Evolutionary conservation across 208 protist genomes (phyloP), one percentile per base, ranked within the genome.

Genomic region (Vickermania ingenoplastis): DNA sequence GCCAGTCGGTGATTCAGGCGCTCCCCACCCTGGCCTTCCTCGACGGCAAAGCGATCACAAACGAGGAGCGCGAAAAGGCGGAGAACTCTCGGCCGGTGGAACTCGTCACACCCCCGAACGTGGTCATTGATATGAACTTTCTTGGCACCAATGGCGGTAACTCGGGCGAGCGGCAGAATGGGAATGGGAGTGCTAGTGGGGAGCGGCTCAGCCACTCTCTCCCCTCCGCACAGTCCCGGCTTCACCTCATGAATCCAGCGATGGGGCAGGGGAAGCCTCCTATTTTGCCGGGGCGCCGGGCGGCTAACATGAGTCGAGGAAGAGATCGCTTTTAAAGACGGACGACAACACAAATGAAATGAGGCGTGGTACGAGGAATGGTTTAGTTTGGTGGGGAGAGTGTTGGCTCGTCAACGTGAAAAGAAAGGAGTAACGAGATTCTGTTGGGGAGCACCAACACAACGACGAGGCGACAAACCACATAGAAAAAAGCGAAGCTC

Each of bases 41-140:
- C 1, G 88, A 94, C 56, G 27, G 68, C 41, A 72, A 76, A 31
- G 53, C 66, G 41, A 76, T 96, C 27, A 84, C 73, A 7, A 54
- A 56, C 1, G 87, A 92, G 7, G 90, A 96, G 72, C 79, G 86
- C 4, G 81, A 90, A 55, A 70, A 72, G 51, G 82, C 81, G 17
- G 77, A 83, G 55, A 48, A 58, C 50, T 31, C 66, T 24, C 65
- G 65, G 30, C 65, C 59, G 55, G 59, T 56, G 28, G 82, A 91
- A 65, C 66, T 67, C 60, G 51, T 69, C 22, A 71, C 65, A 3
- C 81, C 87, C 17, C 75, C 85, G 11, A 89, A 90, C 49, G 73
- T 94, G 7, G 68, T 89, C 13, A 73, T 94, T 31, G 87, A 94
- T 65, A 63, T 88, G 66, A 75, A 67, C 72, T 78, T 63, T 26